Evolutionary conservation across 2,329 filamentous ascomycete genomes (phyloP), one percentile per base, ranked within the genome.

Genomic region (Hypomyces perniciosus): DNA sequence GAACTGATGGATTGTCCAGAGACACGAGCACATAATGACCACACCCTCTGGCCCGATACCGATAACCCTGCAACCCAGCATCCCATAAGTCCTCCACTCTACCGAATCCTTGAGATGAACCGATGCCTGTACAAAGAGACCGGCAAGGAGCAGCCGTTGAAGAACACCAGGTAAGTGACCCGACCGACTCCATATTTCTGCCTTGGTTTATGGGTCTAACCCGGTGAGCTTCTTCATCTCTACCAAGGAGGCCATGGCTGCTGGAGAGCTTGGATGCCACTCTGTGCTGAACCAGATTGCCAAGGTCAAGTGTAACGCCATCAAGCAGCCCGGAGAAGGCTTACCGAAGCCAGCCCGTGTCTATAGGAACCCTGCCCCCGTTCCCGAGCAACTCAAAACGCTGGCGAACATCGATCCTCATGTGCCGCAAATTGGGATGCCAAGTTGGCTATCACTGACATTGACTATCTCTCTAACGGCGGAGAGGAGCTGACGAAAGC

Each of bases 51-150:
- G 72, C 74, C 72, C 13, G 60, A 74, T 45, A 68, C 72, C 33
- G 56, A 71, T 41, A 74, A 78, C 54, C 73, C 74, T 3, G 74
- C 73, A 0, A 61, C 64, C 8, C 60, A 75, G 50, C 74, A 78
- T 52, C 70, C 74, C 29, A 76, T 73, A 63, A 71, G 72, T 6
- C 63, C 73, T 1, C 68, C 74, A 12, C 60, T 76, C n/a, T 52
- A 75, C 20, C 73, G 76, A 55, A 78, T 78, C 40, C 61, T 75
- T 12, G 70, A 76, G 52, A 72, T 67, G 0, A 78, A 76, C 61
- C 69, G 66, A 51, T 65, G 64, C 3, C 65, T 76, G 20, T 73
- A 72, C 52, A 68, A 66, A 45, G 68, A 73, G 55, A 77, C 73
- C 0, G 74, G 74, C n/a, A 68, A 69, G 51, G 66, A 71, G 46